Evolutionary conservation across 305 asterid species (phyloP), one percentile per base, ranked within the genome.

Genomic region (Withania somnifera): DNA sequence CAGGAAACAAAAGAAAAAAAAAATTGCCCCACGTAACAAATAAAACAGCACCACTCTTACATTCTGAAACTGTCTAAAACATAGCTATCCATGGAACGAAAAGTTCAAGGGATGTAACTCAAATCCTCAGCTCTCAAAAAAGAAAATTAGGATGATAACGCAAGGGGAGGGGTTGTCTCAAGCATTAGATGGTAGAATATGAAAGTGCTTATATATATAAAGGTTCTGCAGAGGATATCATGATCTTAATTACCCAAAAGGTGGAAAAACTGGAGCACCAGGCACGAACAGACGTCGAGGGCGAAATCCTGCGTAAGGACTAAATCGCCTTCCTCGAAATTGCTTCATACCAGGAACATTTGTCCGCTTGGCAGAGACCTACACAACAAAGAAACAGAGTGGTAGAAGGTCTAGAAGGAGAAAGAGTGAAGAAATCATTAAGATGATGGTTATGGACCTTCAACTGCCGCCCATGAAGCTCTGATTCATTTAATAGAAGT

Each of bases 331-430:
- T 68, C 91, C 91, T 10, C 91, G 86, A 76, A 78, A 82, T 64
- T 85, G 93, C 53, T 78, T 91, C 92, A 89, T 79, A 32, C 94
- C 92, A 32, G 94, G 94, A 69, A 91, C 77, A 84, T 91, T 91
- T 50, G 98, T 94, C 84, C 97, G 86, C 88, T 91, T 91, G 64
- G 88, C 91, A 54, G 88, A 89, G 22, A 91, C 90, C 94, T 91
- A 86, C 69, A 45, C 47, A 53, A 56, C 61, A 73, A 84, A 32
- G 34, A n/a, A 42, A 13, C 36, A 42, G 22, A 20, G 89, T 91
- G 28, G 93, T 92, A 78, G 93, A 90, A 19, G 17, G 63, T 50
- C 28, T 64, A 9, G 53, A 68, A 68, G 42, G 71, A 61, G 57
- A n/a, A n/a, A 80, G 78, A 19, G 13, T 19, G 2, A 5, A 80